A percentile compares a stretch with the other conserved stretches of the same genome.
Evolutionary conservation across 176 grass and related monocot genomes (phyloP).

Genomic region (Puya raimondii): DNA sequence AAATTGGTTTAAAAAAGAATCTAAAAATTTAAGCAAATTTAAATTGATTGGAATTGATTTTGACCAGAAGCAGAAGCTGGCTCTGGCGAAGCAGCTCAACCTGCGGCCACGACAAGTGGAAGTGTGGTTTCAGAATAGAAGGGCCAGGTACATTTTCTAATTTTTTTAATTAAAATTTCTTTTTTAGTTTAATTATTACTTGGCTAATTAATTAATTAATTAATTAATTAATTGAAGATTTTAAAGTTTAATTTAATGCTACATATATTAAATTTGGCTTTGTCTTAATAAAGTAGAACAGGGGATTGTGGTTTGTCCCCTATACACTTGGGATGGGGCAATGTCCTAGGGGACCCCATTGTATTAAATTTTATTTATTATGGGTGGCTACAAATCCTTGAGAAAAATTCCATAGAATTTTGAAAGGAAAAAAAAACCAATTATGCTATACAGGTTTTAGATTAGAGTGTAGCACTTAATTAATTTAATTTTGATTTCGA

Average conservation of each 20-base stretch:
- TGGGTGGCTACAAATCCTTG: too few relatives aligned
- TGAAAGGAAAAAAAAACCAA: too few relatives aligned
- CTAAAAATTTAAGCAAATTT: slow-evolving; percentile 8
- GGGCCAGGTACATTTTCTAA: slow-evolving; percentile 46
- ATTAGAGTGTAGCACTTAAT: too few relatives aligned
- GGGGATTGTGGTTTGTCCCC: too few relatives aligned
- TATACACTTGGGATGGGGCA: too few relatives aligned
- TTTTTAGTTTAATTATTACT: not conserved
- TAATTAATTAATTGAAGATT: not conserved
- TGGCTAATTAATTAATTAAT: not conserved
- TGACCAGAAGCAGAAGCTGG: slow-evolving; percentile 74
- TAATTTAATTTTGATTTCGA: too few relatives aligned
- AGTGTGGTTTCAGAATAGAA: slow-evolving; percentile 97
- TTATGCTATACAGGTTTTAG: too few relatives aligned
- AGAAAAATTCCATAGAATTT: too few relatives aligned
- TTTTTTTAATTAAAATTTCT: not conserved
- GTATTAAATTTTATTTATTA: too few relatives aligned
- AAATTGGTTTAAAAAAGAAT: not conserved
- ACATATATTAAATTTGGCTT: not conserved
- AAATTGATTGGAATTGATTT: not conserved
- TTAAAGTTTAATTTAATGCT: slow-evolving; percentile 6
- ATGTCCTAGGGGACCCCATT: too few relatives aligned
- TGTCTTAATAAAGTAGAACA: too few relatives aligned
- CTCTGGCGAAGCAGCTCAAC: slow-evolving; percentile 70
- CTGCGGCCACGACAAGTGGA: slow-evolving; percentile 82